Evolutionary conservation across 495 filamentous ascomycete genomes (phyloP).

Genomic region (Xylaria venustula): DNA sequence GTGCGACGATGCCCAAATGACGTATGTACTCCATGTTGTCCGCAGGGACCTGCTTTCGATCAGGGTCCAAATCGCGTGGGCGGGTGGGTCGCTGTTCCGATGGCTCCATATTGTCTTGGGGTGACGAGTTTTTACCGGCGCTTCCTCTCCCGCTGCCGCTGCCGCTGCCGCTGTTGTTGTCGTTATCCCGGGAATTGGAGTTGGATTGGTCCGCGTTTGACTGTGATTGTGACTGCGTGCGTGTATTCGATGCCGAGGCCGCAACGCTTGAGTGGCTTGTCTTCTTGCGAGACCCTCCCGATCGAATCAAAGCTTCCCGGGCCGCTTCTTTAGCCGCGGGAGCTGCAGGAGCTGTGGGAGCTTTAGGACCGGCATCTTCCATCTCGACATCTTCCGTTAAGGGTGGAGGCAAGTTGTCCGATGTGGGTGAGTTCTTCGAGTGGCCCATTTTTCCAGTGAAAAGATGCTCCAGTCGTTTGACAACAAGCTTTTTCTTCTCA

Average conservation of each 20-base stretch:
- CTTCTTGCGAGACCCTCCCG: conserved; percentile 24
- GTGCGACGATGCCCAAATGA: conserved; percentile 62
- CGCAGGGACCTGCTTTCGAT: conserved; percentile 61
- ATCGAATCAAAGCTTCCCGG: conserved; percentile 41
- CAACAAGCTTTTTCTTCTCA: conserved; percentile 69
- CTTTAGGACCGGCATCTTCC: conserved; percentile 33
- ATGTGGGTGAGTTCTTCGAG: conserved; percentile 20
- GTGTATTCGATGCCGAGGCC: conserved; percentile 22
- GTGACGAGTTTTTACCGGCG: conserved; percentile 37
- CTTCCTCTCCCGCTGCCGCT: conserved; percentile 22
- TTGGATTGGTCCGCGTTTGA: conserved; percentile 38
- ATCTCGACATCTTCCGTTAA: conserved; percentile 59
- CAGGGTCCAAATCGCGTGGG: conserved; percentile 68
- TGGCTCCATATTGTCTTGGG: conserved; percentile 37
- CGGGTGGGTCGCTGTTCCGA: conserved; percentile 69
- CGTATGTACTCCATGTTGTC: conserved; percentile 76
- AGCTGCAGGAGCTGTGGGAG: conserved; percentile 14
- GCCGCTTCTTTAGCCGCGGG: conserved; percentile 19
- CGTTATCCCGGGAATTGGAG: conserved; percentile 37
- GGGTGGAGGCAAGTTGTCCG: conserved; percentile 41
- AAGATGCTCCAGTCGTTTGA: conserved; percentile 68
- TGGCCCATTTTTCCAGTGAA: conserved; percentile 67
- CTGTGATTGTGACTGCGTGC: conserved; percentile 28
- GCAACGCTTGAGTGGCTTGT: conserved; percentile 34
- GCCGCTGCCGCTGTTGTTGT: conserved; percentile 35